These are phyloP conservation scores for Silene uniflora DNA, from an alignment of 148 eudicot genomes.

Conservation along the genomic window DNA sequence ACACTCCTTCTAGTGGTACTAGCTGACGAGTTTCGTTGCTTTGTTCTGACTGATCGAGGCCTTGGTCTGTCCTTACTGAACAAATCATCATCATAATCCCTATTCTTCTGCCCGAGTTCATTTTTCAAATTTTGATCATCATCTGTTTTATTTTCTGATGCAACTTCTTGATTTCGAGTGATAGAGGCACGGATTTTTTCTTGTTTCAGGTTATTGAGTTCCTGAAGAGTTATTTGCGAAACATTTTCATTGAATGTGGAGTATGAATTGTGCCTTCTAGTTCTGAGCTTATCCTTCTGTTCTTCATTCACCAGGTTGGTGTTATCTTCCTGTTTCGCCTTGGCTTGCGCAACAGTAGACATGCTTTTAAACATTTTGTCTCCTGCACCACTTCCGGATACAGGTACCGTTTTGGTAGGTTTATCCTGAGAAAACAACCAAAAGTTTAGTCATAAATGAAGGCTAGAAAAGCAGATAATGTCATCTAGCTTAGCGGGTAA, in stretches of 20 bases:
- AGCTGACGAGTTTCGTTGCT: conserved; percentile 25
- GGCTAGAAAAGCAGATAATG: not conserved
- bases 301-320: conserved; percentile 19
- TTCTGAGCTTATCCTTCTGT: conserved; percentile 13
- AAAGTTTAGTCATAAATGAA: not conserved
- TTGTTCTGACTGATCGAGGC: conserved; percentile 63
- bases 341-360: conserved; percentile 19
- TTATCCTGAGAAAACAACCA: conserved; percentile 24
- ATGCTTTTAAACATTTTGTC: conserved; percentile 17
- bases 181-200: not conserved
- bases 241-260: conserved; percentile 13
- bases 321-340: conserved; percentile 7
- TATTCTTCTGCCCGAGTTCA: not conserved
- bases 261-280: conserved; percentile 21
- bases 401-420: not conserved
- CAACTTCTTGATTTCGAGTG: not conserved
- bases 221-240: not conserved
- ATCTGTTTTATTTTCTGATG: not conserved
- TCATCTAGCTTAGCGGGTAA: too few relatives aligned
- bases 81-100: conserved; percentile 13
- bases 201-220: not conserved
- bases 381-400: not conserved
- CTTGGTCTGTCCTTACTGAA: conserved; percentile 25
- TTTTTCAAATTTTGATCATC: not conserved
- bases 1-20: conserved; percentile 19